A percentile compares a stretch with the other conserved stretches of the same genome.
phyloP scores from a whole-genome alignment of 495 filamentous ascomycete genomes.

The Penicillium crystallinum region DNA sequence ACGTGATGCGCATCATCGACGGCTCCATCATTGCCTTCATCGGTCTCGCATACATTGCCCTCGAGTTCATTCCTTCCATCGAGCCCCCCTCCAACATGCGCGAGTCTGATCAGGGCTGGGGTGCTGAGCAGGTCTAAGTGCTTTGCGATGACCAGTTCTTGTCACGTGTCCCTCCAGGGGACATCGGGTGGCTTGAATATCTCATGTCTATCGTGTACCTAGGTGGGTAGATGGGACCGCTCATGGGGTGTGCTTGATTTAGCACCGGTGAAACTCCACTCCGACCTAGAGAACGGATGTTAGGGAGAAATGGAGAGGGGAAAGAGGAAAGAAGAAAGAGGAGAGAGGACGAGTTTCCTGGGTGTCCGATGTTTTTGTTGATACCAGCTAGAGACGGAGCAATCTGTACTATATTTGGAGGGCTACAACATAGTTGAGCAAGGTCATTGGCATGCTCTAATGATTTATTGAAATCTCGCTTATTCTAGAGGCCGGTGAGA shows the following conservation, averaged over 20 bases:
- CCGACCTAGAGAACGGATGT: no score
- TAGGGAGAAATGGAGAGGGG: neutral
- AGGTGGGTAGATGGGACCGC: neutral
- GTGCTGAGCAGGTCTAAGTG: constrained; percentile 83
- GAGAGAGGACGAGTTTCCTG: neutral
- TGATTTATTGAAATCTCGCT: constrained; percentile 1
- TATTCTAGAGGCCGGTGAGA: neutral
- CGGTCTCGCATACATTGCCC: constrained; percentile 71
- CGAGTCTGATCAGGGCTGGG: constrained; percentile 84
- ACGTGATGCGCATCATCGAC: constrained; percentile 53
- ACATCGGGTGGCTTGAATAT: neutral
- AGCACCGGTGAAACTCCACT: neutral
- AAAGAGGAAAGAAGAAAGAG: neutral
- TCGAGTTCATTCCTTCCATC: constrained; percentile 93
- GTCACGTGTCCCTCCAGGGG: neutral
- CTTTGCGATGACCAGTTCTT: constrained; percentile 1
- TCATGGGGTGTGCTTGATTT: neutral
- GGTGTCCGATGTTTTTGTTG: neutral
- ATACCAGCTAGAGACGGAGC: constrained; percentile 1
- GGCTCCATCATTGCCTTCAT: constrained; percentile 69
- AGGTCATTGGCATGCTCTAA: constrained; percentile 6
- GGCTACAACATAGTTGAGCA: neutral
- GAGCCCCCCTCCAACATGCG: constrained; percentile 98
- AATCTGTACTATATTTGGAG: constrained; percentile 15
- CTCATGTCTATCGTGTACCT: no score